A percentile compares a stretch with the other conserved stretches of the same genome.
phyloP scores from a whole-genome alignment of 2,329 filamentous ascomycete species.

The Cadophora sp. region DNA sequence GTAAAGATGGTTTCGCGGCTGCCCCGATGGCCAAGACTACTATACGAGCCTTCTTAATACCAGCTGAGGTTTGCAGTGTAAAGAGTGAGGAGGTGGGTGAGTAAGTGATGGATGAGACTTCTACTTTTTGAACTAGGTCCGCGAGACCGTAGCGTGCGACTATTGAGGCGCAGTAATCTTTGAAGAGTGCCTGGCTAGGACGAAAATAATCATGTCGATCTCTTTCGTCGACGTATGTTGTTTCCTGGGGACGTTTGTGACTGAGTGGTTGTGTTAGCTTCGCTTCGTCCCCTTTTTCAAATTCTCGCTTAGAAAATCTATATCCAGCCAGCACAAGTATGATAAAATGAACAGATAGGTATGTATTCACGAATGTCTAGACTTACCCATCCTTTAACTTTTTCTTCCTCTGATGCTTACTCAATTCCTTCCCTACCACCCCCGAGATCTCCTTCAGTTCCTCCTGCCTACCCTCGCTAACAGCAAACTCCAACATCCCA shows the following conservation, averaged over 20 bases:
- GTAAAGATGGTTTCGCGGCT: slow-evolving; percentile 60
- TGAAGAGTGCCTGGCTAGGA: slow-evolving; percentile 66
- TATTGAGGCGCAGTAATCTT: slow-evolving; percentile 65
- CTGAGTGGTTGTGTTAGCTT: background rate
- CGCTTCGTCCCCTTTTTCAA: slow-evolving; percentile 9
- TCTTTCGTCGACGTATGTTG: slow-evolving; percentile 61
- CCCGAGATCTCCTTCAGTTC: slow-evolving; percentile 75
- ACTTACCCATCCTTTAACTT: slow-evolving; percentile 53
- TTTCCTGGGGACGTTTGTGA: slow-evolving; percentile 25
- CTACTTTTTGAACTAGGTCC: slow-evolving; percentile 64
- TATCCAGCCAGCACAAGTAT: background rate
- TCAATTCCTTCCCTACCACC: slow-evolving; percentile 80
- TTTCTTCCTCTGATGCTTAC: slow-evolving; percentile 80
- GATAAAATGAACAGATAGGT: background rate
- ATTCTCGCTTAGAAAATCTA: background rate
- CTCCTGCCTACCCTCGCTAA: slow-evolving; percentile 60
- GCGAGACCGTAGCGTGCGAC: slow-evolving; percentile 64
- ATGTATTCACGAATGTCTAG: background rate
- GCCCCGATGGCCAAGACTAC: slow-evolving; percentile 77
- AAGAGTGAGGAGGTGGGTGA: slow-evolving; percentile 61
- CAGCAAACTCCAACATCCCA: slow-evolving; percentile 72
- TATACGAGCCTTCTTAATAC: slow-evolving; percentile 61
- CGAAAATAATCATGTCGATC: slow-evolving; percentile 75
- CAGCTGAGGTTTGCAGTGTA: slow-evolving; percentile 63
- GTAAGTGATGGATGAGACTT: slow-evolving; percentile 37